A percentile compares a stretch with the other conserved stretches of the same genome.
These are phyloP conservation scores for Daedaleopsis nitida DNA, from an alignment of 768 basidiomycete genomes.

Conservation along the genomic window DNA sequence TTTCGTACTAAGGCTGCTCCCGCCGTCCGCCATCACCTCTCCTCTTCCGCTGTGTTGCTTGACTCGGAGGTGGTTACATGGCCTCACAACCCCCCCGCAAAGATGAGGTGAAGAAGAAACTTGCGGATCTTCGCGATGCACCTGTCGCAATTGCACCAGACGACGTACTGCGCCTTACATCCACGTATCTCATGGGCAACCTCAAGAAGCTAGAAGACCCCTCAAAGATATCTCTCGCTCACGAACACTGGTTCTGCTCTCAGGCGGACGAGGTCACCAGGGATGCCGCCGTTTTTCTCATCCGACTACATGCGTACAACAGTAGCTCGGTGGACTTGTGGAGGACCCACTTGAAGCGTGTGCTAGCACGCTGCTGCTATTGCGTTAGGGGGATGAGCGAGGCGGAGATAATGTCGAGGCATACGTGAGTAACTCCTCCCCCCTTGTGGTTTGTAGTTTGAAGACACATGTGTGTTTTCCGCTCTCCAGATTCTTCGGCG, in stretches of 20 bases:
- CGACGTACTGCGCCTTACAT: constrained; percentile 50
- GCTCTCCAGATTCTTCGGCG: constrained; percentile 66
- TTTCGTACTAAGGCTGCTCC: too few relatives aligned
- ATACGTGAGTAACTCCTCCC: constrained; percentile 60
- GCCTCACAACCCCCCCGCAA: constrained; percentile 25
- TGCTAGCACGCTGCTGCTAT: constrained; percentile 62
- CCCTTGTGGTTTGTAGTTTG: not conserved
- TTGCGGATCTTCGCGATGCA: constrained; percentile 56
- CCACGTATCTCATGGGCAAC: constrained; percentile 51
- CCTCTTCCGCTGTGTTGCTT: not conserved
- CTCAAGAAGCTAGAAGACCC: constrained; percentile 25
- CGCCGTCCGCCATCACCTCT: not conserved
- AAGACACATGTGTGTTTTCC: not conserved
- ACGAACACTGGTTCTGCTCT: constrained; percentile 80
- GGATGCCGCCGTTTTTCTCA: constrained; percentile 77
- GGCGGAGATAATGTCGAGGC: constrained; percentile 62
- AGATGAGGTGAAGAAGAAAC: constrained; percentile 47
- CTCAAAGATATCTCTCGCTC: constrained; percentile 27
- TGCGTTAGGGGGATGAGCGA: constrained; percentile 72
- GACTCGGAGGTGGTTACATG: not conserved
- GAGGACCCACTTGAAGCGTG: constrained; percentile 56
- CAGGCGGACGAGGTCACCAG: constrained; percentile 55
- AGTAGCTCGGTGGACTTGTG: constrained; percentile 59
- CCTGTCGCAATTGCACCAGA: constrained; percentile 59
- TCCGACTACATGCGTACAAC: constrained; percentile 81